Evolutionary conservation across 495 filamentous ascomycete species (phyloP), one percentile per base, ranked within the genome.

Genomic region (Lentithecium fluviatile): DNA sequence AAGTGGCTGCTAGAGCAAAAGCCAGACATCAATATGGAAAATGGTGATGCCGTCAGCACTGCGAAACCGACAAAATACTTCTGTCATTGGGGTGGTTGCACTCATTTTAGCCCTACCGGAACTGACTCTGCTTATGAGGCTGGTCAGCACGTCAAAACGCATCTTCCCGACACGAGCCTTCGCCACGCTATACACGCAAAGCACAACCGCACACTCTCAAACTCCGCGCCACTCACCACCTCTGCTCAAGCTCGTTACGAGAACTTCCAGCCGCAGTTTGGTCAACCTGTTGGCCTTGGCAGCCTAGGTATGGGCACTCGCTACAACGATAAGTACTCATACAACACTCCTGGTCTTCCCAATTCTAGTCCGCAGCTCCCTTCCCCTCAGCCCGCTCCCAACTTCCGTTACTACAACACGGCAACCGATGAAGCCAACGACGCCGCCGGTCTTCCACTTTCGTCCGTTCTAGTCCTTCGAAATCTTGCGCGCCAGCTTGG

Each of bases 391-490:
- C 64, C 71, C 49, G 77, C 70, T n/a, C 64, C 73, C 52, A 80
- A 82, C 48, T 74, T 78, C 65, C 75, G 69, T 47, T 80, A 56
- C 40, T 65, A 84, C 63, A 84, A 90, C 61, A 95, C 92, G 0
- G 80, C 82, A 0, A 75, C 82, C n/a, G 93, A 95, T 69, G 94
- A 97, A 65, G 79, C 85, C 25, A 82, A 83, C 42, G 87, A 95
- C 58, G 87, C 93, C 0, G 82, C 85, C 20, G 94, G 94, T 4
- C 83, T 97, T 43, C 90, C 94, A 7, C 82, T 96, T 37, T 89
- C 88, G 38, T 88, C 89, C 24, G 86, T 88, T 10, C 75, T 97
- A 21, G 89, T 99, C 2, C 76, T 99, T 62, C 84, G 94, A 32
- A 99, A 97, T 69, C 82, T 99, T 23, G 90, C 90, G 19, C 57